These are phyloP conservation scores for Termitomyces sp. DNA, from an alignment of 768 basidiomycete species.

Conservation along the genomic window DNA sequence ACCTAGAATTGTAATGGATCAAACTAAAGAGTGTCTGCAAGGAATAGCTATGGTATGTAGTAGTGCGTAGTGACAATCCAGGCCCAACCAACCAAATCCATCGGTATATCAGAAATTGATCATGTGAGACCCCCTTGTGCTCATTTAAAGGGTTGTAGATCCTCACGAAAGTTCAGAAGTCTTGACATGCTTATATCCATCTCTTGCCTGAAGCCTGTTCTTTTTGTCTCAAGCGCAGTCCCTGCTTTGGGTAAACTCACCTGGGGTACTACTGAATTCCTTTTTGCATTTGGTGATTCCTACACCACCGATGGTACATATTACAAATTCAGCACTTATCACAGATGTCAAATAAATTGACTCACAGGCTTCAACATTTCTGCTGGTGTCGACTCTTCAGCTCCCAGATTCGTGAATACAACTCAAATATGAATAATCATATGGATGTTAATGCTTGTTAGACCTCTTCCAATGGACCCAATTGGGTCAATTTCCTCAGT, in stretches of 20 bases:
- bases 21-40: no score
- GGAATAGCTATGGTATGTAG: no score
- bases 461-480: slow-evolving; percentile 58
- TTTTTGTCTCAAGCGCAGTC: background rate
- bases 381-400: slow-evolving; percentile 44
- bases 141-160: background rate
- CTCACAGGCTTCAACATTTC: slow-evolving; percentile 50
- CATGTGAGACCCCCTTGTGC: background rate
- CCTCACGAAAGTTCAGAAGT: background rate
- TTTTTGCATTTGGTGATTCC: slow-evolving; percentile 61
- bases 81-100: no score
- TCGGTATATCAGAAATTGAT: no score
- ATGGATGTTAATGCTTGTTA: slow-evolving; percentile 13
- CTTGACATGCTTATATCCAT: slow-evolving; percentile 1
- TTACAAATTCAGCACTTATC: background rate
- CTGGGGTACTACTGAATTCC: slow-evolving; percentile 48
- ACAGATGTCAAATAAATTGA: background rate
- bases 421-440: background rate
- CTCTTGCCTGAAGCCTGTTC: slow-evolving; percentile 1
- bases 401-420: slow-evolving; percentile 42
- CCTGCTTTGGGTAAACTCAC: slow-evolving; percentile 26
- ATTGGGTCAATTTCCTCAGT: slow-evolving; percentile 56
- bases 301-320: slow-evolving; percentile 43
- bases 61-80: no score
- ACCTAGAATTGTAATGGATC: no score